A percentile compares a stretch with the other conserved stretches of the same genome.
Evolutionary conservation across 768 basidiomycete genomes (phyloP).

Genomic region (Thelephora aurantiotincta): DNA sequence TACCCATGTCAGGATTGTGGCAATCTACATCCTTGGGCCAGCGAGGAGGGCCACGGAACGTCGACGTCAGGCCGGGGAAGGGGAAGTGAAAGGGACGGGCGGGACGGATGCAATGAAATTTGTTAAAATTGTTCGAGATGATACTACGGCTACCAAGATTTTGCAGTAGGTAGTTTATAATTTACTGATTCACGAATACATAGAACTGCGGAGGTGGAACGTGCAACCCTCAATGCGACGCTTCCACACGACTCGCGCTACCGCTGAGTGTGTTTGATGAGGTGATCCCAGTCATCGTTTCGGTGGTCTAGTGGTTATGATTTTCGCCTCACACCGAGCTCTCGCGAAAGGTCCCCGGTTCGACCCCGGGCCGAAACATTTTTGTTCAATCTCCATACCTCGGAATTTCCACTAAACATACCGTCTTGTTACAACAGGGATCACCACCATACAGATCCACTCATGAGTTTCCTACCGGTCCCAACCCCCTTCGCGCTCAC

Average conservation of each 20-base stretch:
- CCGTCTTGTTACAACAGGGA: background rate
- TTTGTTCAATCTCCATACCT: conserved; percentile 6
- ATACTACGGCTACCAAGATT: conserved; percentile 25
- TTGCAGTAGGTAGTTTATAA: background rate
- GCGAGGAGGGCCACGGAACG: conserved; percentile 4
- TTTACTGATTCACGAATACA: too few species aligned
- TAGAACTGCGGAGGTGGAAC: too few species aligned
- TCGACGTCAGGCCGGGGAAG: background rate
- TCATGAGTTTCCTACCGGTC: conserved; percentile 61
- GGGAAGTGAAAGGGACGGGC: conserved; percentile 32
- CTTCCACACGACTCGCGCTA: too few species aligned
- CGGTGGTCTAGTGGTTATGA: conserved; percentile 35
- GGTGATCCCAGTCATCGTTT: conserved; percentile 11
- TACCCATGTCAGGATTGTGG: conserved; percentile 41
- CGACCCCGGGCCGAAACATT: conserved; percentile 30
- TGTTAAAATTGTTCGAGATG: conserved; percentile 40
- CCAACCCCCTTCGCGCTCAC: conserved; percentile 48
- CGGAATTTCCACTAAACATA: too few species aligned
- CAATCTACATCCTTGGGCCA: conserved; percentile 40
- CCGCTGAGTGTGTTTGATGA: background rate
- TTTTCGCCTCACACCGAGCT: conserved; percentile 28
- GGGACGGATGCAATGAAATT: conserved; percentile 43
- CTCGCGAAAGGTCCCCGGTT: conserved; percentile 33
- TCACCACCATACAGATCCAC: conserved; percentile 54
- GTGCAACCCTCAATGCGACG: too few species aligned